A percentile compares a stretch with the other conserved stretches of the same genome.
Evolutionary conservation across 2,329 filamentous ascomycete species (phyloP).

Genomic region (Pyrenophora tritici-repentis): DNA sequence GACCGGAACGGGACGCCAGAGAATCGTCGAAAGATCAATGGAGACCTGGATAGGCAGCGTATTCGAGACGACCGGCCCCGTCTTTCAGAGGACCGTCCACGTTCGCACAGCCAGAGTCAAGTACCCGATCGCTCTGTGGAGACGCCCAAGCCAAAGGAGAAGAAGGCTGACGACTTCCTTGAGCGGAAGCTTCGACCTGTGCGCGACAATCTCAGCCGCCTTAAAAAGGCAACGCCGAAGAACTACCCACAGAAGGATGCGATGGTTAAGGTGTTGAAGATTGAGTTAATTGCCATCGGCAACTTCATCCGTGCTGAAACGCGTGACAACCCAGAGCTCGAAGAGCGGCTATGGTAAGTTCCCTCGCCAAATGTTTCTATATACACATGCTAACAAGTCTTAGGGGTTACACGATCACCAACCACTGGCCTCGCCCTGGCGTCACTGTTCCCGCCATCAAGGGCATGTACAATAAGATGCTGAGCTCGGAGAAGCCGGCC

Average conservation of each 20-base stretch:
- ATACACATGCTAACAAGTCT: slow-evolving; percentile 22
- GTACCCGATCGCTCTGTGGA: slow-evolving; percentile 45
- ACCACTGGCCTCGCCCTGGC: slow-evolving; percentile 46
- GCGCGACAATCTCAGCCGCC: slow-evolving; percentile 62
- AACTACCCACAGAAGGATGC: slow-evolving; percentile 66
- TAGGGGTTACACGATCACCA: slow-evolving; percentile 45
- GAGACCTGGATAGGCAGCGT: slow-evolving; percentile 45
- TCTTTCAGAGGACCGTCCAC: slow-evolving; percentile 52
- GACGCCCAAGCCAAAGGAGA: slow-evolving; percentile 35
- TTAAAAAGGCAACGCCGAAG: slow-evolving; percentile 66
- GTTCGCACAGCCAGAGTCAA: slow-evolving; percentile 54
- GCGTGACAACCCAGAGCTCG: slow-evolving; percentile 51
- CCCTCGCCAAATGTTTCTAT: too few species aligned
- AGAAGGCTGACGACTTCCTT: slow-evolving; percentile 54
- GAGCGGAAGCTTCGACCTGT: slow-evolving; percentile 63
- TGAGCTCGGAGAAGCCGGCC: slow-evolving; percentile 38
- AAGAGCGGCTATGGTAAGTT: slow-evolving; percentile 59
- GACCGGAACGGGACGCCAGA: slow-evolving; percentile 52
- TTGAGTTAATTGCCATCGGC: slow-evolving; percentile 65
- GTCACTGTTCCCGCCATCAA: slow-evolving; percentile 41
- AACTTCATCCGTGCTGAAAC: slow-evolving; percentile 62
- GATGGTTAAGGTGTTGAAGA: slow-evolving; percentile 65
- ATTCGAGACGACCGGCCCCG: slow-evolving; percentile 42
- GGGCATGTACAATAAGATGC: slow-evolving; percentile 47
- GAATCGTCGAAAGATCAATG: slow-evolving; percentile 51